Percentiles rank a stretch among this genome's conserved stretches.
phyloP scores from a whole-genome alignment of 352 stramenopile genomes.

The Lagenidium giganteum region DNA sequence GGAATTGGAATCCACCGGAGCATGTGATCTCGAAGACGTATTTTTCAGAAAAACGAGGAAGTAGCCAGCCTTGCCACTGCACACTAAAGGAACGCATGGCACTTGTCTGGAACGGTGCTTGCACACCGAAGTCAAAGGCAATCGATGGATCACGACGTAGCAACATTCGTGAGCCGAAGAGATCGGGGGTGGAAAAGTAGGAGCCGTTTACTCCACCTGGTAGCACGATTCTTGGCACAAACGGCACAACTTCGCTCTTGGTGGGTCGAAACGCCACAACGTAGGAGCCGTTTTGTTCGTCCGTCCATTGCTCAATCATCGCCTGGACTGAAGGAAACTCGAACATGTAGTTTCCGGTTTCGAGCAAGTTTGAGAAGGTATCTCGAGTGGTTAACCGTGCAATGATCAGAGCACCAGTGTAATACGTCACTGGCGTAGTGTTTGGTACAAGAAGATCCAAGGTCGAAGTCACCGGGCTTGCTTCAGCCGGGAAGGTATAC shows the following conservation, averaged over 20 bases:
- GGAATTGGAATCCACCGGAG: constrained; percentile 23
- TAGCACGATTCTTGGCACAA: constrained; percentile 34
- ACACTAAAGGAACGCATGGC: constrained; percentile 39
- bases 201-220: constrained; percentile 39
- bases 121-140: constrained; percentile 36
- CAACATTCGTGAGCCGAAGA: constrained; percentile 13
- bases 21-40: constrained; percentile 37
- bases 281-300: constrained; percentile 37
- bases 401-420: constrained; percentile 27
- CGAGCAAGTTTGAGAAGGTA: constrained; percentile 26
- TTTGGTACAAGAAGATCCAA: constrained; percentile 31
- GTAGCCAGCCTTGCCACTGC: constrained; percentile 37
- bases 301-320: constrained; percentile 21
- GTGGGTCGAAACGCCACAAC: constrained; percentile 25
- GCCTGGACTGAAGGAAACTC: constrained; percentile 13
- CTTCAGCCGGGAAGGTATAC: constrained; percentile 29
- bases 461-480: constrained; percentile 27
- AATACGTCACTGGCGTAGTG: constrained; percentile 18
- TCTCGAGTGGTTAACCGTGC: constrained; percentile 31
- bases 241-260: constrained; percentile 19
- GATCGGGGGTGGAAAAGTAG: constrained; percentile 25
- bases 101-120: constrained; percentile 19
- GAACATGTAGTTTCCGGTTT: constrained; percentile 37
- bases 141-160: constrained; percentile 24
- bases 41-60: constrained; percentile 30